These are phyloP conservation scores for Colletotrichum truncatum DNA, from an alignment of 2,329 filamentous ascomycete species.

Conservation along the genomic window DNA sequence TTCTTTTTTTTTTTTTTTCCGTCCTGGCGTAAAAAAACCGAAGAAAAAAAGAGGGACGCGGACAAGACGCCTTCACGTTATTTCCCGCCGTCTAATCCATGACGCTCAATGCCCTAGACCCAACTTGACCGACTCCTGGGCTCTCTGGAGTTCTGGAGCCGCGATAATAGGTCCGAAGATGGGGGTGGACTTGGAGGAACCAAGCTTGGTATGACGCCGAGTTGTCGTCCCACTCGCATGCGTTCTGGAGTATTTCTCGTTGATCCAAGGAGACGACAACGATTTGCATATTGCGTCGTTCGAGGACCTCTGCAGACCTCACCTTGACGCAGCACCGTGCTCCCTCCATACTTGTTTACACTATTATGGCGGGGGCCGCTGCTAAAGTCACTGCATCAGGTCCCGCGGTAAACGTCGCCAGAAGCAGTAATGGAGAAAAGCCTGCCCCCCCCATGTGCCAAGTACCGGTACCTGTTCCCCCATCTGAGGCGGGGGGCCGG, in stretches of 20 bases:
- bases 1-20: conserved; percentile 11
- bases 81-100: conserved; percentile 26
- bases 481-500: background rate
- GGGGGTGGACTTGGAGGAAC: conserved; percentile 17
- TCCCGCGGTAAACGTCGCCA: conserved; percentile 23
- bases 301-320: background rate
- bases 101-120: conserved; percentile 20
- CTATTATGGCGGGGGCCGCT: conserved; percentile 12
- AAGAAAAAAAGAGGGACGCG: conserved; percentile 16
- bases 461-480: conserved; percentile 18
- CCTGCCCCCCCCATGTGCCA: conserved; percentile 11
- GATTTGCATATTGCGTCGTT: background rate
- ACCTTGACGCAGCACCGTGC: background rate
- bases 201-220: conserved; percentile 26
- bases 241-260: background rate
- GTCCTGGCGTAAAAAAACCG: too few relatives aligned
- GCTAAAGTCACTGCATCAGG: conserved; percentile 9
- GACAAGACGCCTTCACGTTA: conserved; percentile 11
- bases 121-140: conserved; percentile 9
- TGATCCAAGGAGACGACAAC: background rate
- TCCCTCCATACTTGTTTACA: conserved; percentile 6
- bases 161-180: conserved; percentile 30
- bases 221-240: conserved; percentile 16
- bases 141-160: background rate
- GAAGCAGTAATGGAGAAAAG: conserved; percentile 10